Base-by-base conservation (phyloP, 352 stramenopile genomes). In the Globisporangium ultimum region DNA sequence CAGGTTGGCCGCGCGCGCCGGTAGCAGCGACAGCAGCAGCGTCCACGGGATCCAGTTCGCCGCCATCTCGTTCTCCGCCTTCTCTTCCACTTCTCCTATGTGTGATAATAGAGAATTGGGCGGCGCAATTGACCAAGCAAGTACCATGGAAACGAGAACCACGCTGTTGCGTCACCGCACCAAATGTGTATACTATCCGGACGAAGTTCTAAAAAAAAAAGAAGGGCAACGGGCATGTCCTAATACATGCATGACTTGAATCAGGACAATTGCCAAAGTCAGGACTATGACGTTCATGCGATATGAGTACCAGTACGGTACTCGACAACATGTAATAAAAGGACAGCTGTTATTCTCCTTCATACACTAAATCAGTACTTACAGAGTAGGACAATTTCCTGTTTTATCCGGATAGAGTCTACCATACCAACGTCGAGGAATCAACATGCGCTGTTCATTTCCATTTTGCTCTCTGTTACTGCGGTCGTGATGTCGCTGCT, bases 1-100 rank as follows among this genome's bases (percentile, higher is more conserved):
- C 1, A 80, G 34, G 24, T 82, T 70, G 7, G 71, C 80, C 18
- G 68, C 74, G 32, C 64, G 58, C 10, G 74, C 60, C 12, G 78
- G 78, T 52, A 88, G 64, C 55, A 90, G 55, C 59, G 73, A 58
- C 51, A 82, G 65, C 66, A 79, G 62, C 58, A 87, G 47, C 53
- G 68, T 69, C 80, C 80, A 88, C 20, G 78, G 77, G 24, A 80
- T 58, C 72, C 67, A 75, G 58, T 43, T 56, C 46, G 48, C 62
- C 53, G 64, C 55, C 34, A 56, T 55, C 24, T 21, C 8, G 15
- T 41, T 15, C 13, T 46, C 40, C 24, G 34, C 12, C 13, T 49
- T 51, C 24, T 49, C 12, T 45, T 20, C 6, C 15, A 10, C 40
- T 45, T 15, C 13, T 45, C 40, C 0, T 18, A 3, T 13, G 13